A percentile compares a stretch with the other conserved stretches of the same genome.
These are phyloP conservation scores for Colletotrichum magnum DNA, from an alignment of 2,329 filamentous ascomycete species.

Conservation along the genomic window DNA sequence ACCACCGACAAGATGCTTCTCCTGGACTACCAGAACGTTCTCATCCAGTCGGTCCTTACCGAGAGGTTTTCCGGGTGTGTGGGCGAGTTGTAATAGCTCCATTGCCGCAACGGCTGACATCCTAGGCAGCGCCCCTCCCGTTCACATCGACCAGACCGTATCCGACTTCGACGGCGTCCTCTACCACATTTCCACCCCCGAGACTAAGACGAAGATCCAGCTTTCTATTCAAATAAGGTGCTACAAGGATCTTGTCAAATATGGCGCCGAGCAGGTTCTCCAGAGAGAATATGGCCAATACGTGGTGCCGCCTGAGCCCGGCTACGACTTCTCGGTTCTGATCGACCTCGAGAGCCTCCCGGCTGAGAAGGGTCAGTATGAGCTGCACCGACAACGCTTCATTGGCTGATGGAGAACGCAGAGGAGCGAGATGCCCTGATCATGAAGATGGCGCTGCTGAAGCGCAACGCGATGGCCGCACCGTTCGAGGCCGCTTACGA, in stretches of 20 bases:
- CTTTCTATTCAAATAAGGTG: slow-evolving; percentile 97
- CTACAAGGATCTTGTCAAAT: slow-evolving; percentile 91
- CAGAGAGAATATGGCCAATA: slow-evolving; percentile 95
- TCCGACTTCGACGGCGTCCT: slow-evolving; percentile 99
- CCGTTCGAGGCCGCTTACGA: slow-evolving; percentile 98
- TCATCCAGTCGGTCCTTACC: slow-evolving; percentile 95
- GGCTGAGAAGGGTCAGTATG: slow-evolving; percentile 76
- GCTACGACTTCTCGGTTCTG: slow-evolving; percentile 95
- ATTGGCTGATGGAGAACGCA: slow-evolving; percentile 48
- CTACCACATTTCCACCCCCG: slow-evolving; percentile 97
- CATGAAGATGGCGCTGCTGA: slow-evolving; percentile 88
- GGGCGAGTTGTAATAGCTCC: slow-evolving; percentile 21
- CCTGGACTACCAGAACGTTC: slow-evolving; percentile 98
- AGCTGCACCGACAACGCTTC: not conserved
- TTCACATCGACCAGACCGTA: slow-evolving; percentile 96
- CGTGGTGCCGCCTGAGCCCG: slow-evolving; percentile 87
- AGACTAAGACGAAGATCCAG: slow-evolving; percentile 92
- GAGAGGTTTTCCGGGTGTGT: slow-evolving; percentile 91
- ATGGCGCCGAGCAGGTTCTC: slow-evolving; percentile 92
- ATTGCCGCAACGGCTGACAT: slow-evolving; percentile 51
- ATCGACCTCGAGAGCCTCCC: slow-evolving; percentile 92
- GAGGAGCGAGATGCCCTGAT: slow-evolving; percentile 91
- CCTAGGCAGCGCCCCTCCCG: slow-evolving; percentile 79
- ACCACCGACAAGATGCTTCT: slow-evolving; percentile 79
- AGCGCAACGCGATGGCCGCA: slow-evolving; percentile 98